phyloP scores from a whole-genome alignment of 805 yeast species.

The Zygosaccharomyces pseudorouxii region DNA sequence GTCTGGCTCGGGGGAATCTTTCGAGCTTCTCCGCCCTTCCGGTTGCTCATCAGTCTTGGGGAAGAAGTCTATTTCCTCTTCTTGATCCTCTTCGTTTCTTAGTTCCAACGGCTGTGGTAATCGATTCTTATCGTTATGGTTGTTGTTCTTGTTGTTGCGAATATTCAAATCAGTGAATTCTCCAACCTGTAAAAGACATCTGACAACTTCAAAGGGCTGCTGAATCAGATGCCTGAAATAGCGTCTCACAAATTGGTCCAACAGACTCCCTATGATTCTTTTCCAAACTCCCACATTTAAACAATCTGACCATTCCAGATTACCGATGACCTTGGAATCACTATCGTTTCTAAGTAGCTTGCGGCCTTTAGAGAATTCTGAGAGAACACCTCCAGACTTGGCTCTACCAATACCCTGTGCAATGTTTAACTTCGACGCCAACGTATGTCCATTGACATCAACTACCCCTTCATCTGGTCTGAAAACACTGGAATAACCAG shows the following conservation, averaged over 20 bases:
- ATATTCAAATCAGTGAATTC: conserved; percentile 39
- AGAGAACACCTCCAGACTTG: conserved; percentile 8
- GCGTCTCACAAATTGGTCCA: conserved; percentile 58
- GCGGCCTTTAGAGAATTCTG: conserved; percentile 12
- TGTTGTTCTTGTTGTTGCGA: not conserved
- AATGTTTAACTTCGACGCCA: conserved; percentile 38
- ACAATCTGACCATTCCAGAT: conserved; percentile 62
- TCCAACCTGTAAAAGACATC: conserved; percentile 78
- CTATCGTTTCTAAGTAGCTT: conserved; percentile 17
- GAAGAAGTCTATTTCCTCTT: conserved; percentile 24
- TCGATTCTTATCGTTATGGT: conserved; percentile 9
- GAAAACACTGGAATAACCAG: conserved; percentile 57
- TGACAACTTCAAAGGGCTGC: conserved; percentile 85
- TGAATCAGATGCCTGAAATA: conserved; percentile 65
- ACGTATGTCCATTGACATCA: conserved; percentile 41
- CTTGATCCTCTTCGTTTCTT: conserved; percentile 19
- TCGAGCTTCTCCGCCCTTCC: not conserved
- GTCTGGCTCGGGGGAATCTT: not conserved
- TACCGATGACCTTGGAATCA: conserved; percentile 33
- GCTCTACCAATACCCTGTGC: conserved; percentile 24
- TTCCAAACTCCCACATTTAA: conserved; percentile 55
- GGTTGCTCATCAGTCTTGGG: conserved; percentile 12
- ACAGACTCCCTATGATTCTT: conserved; percentile 52
- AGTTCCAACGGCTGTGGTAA: conserved; percentile 11
- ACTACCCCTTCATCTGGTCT: conserved; percentile 60